These are phyloP conservation scores for Botrytis fragariae DNA, from an alignment of 2,329 filamentous ascomycete species.

Conservation along the genomic window DNA sequence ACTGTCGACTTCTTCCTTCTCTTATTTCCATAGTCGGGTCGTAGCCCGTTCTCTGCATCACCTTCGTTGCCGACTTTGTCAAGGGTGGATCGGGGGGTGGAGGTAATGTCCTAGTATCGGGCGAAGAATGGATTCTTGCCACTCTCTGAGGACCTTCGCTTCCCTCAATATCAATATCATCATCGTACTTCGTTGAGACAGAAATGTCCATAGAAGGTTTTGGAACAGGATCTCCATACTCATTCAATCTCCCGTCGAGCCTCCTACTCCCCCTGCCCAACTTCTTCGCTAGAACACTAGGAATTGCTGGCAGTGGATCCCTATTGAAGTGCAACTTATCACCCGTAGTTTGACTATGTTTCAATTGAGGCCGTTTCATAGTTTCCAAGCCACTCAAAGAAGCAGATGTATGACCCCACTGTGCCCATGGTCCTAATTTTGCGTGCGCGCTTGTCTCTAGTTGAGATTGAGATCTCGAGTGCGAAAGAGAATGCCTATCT, in stretches of 20 bases:
- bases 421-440: conserved; percentile 5
- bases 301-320: neutral
- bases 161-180: neutral
- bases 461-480: neutral
- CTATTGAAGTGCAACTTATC: neutral
- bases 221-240: conserved; percentile 16
- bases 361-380: neutral
- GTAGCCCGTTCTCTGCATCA: conserved; percentile 29
- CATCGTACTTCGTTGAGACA: neutral
- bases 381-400: neutral
- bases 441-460: neutral
- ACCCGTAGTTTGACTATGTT: neutral
- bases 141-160: neutral
- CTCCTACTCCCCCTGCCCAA: conserved; percentile 8
- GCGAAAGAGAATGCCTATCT: neutral
- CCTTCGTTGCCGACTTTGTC: conserved; percentile 27
- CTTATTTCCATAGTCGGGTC: conserved; percentile 22
- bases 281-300: neutral
- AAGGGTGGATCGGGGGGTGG: conserved; percentile 14
- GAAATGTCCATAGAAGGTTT: neutral
- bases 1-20: neutral
- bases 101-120: conserved; percentile 6
- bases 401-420: conserved; percentile 11
- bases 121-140: conserved; percentile 5
- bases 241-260: conserved; percentile 12